Percentiles rank a stretch among this genome's conserved stretches.
Evolutionary conservation across 441 rosid species (phyloP).

Genomic region (Adansonia madagascariensis): DNA sequence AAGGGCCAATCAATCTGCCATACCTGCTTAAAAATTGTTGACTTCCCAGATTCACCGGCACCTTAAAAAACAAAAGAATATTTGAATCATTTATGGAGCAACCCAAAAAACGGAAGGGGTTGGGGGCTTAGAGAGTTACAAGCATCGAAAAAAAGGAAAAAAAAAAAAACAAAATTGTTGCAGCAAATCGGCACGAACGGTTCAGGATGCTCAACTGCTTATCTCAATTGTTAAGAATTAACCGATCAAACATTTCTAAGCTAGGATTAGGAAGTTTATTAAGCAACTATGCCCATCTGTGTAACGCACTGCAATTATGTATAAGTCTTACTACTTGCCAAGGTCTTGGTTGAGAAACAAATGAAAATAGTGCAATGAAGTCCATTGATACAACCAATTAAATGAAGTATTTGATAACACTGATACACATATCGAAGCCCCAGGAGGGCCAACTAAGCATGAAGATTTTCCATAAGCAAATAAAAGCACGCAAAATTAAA

Average conservation of each 20-base stretch:
- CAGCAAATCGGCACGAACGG: not conserved
- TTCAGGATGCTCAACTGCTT: not conserved
- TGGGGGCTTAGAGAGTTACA: not conserved
- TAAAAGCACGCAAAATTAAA: not conserved
- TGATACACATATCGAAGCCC: not conserved
- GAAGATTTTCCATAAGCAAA: not conserved
- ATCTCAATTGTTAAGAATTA: not conserved
- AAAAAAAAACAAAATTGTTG: not conserved
- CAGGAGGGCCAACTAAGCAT: not conserved
- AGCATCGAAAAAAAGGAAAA: not conserved
- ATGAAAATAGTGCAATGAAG: not conserved
- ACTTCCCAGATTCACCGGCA: slow-evolving; percentile 98
- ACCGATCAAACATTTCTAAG: not conserved
- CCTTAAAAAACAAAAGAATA: slow-evolving; percentile 50
- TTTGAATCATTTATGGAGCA: slow-evolving; percentile 10
- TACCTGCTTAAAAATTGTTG: slow-evolving; percentile 98
- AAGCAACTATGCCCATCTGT: not conserved
- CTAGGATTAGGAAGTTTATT: not conserved
- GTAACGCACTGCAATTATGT: not conserved
- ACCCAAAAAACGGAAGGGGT: not conserved
- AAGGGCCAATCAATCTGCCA: slow-evolving; percentile 27
- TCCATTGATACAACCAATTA: not conserved
- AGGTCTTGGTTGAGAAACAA: not conserved
- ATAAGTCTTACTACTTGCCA: not conserved
- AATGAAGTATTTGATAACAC: not conserved